These are phyloP conservation scores for Gossypium raimondii DNA, from an alignment of 345 rosid genomes.

Conservation along the genomic window DNA sequence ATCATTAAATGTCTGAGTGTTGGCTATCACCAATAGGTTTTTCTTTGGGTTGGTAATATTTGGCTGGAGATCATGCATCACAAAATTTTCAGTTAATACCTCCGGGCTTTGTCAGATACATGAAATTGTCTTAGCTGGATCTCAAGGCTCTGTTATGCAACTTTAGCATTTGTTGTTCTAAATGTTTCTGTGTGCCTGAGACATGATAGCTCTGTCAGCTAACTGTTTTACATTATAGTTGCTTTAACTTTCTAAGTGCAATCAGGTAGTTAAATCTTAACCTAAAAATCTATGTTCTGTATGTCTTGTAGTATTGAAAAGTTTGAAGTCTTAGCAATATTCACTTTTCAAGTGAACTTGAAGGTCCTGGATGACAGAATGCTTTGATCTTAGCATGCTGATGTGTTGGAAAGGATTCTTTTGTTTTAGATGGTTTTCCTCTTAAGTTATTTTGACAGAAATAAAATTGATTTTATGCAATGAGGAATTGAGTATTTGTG, in stretches of 20 bases:
- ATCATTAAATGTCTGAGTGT: neutral
- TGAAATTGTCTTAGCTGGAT: neutral
- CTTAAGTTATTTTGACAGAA: neutral
- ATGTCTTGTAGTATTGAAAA: neutral
- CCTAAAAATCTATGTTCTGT: neutral
- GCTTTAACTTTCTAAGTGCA: neutral
- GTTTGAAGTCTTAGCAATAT: neutral
- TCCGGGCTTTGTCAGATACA: neutral
- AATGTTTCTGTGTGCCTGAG: neutral
- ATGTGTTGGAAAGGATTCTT: neutral
- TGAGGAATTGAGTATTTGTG: neutral
- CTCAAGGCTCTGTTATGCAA: neutral
- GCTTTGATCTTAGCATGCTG: neutral
- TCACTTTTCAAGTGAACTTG: neutral
- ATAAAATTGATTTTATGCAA: neutral
- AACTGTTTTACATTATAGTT: neutral
- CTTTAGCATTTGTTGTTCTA: neutral
- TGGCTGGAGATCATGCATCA: neutral
- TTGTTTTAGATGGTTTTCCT: neutral
- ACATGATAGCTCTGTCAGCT: neutral
- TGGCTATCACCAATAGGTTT: neutral
- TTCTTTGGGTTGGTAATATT: neutral
- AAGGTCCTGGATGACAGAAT: slow-evolving; percentile 1
- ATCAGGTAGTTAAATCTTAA: neutral
- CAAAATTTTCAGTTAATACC: neutral